Evolutionary conservation across 1,139 yeast genomes (phyloP).

Genomic region (Saccharomyces uvarum): DNA sequence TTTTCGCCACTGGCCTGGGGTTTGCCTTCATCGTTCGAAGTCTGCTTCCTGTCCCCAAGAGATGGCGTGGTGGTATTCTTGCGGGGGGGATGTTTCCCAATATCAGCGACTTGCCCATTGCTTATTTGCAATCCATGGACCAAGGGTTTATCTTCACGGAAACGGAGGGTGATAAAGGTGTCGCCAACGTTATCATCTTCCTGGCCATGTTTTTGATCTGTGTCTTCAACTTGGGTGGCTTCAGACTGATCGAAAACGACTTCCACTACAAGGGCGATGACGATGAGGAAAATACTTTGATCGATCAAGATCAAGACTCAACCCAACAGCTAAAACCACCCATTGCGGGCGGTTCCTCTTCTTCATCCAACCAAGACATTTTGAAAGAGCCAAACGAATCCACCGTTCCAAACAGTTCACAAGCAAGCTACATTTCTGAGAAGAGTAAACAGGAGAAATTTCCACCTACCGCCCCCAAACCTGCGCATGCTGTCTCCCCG

Average conservation of each 20-base stretch:
- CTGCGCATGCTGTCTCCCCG: not conserved
- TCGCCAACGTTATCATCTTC: conserved; percentile 78
- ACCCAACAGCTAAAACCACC: not conserved
- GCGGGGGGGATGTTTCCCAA: conserved; percentile 75
- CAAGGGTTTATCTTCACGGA: conserved; percentile 52
- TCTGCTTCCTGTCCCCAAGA: conserved; percentile 49
- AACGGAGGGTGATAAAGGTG: conserved; percentile 65
- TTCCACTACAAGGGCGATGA: conserved; percentile 32
- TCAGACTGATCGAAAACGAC: conserved; percentile 62
- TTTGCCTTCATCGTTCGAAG: conserved; percentile 28
- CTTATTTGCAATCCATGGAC: conserved; percentile 77
- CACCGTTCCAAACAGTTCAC: not conserved
- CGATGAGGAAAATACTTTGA: conserved; percentile 3
- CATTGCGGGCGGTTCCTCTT: not conserved
- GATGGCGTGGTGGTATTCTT: conserved; percentile 77
- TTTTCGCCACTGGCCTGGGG: conserved; percentile 29
- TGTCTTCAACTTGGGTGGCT: conserved; percentile 75
- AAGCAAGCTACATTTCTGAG: not conserved
- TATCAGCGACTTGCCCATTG: conserved; percentile 84
- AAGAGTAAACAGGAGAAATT: not conserved
- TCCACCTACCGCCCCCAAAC: not conserved
- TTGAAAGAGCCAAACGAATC: conserved; percentile 1
- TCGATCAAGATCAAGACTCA: not conserved
- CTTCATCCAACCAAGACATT: conserved; percentile 1
- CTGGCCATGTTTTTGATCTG: conserved; percentile 61